phyloP scores from a whole-genome alignment of 2,329 filamentous ascomycete species.

The Cytospora paraplurivora region DNA sequence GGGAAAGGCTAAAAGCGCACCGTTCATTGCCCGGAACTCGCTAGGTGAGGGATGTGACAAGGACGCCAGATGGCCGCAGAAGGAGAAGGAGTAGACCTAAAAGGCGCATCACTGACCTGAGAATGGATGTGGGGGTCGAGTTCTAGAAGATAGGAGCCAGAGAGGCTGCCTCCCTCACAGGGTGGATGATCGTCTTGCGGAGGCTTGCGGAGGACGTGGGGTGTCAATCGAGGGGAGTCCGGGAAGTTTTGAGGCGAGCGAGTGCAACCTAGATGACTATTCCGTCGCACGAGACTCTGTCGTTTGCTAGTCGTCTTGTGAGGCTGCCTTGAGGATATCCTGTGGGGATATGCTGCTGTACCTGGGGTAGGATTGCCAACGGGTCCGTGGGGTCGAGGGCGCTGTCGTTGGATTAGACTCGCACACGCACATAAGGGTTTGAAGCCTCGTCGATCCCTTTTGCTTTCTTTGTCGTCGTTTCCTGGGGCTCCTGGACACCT shows the following conservation, averaged over 20 bases:
- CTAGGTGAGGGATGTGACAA: constrained; percentile 13
- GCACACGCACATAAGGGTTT: constrained; percentile 19
- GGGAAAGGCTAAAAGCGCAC: constrained; percentile 12
- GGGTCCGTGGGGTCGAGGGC: constrained; percentile 15
- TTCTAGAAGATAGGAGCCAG: constrained; percentile 13
- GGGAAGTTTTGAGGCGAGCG: constrained; percentile 6
- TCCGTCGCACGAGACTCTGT: constrained; percentile 19
- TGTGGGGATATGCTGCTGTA: constrained; percentile 1
- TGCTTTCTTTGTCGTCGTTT: constrained; percentile 23
- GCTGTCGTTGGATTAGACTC: constrained; percentile 19
- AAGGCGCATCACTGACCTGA: constrained; percentile 22
- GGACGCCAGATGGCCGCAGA: neutral
- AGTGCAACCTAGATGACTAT: constrained; percentile 16
- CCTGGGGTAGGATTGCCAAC: constrained; percentile 17
- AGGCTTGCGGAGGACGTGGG: constrained; percentile 23
- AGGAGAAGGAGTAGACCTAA: neutral
- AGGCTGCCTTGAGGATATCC: neutral
- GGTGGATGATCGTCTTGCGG: constrained; percentile 18
- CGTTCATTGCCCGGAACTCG: constrained; percentile 1
- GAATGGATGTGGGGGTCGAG: constrained; percentile 16
- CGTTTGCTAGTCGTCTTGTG: constrained; percentile 18
- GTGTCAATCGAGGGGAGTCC: constrained; percentile 9
- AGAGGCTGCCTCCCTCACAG: constrained; percentile 10
- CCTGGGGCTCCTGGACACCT: constrained; percentile 7
- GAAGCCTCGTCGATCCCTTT: constrained; percentile 12